Evolutionary conservation across 306 rosid genomes (phyloP).

Genomic region (Ochetophila trinervis): DNA sequence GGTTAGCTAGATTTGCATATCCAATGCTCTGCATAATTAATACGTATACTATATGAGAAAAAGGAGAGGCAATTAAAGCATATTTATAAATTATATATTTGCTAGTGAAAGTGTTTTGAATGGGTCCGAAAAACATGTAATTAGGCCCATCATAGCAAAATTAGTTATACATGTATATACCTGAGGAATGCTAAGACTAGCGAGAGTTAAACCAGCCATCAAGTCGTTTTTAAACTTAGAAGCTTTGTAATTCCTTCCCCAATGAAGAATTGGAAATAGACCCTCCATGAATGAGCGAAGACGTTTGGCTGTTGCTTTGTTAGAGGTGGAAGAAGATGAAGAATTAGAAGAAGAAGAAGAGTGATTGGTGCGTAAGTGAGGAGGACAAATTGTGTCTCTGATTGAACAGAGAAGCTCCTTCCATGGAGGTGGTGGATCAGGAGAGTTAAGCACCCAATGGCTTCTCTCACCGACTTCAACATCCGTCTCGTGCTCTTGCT

Average conservation of each 20-base stretch:
- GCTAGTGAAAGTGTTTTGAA: too few species aligned
- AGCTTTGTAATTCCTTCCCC: constrained; percentile 57
- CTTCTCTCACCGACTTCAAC: constrained; percentile 16
- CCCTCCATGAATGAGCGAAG: constrained; percentile 28
- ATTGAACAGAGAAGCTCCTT: constrained; percentile 34
- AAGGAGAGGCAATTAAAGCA: too few species aligned
- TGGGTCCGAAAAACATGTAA: too few species aligned
- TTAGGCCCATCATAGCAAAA: too few species aligned
- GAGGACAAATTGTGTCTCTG: constrained; percentile 38
- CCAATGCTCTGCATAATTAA: constrained; percentile 69
- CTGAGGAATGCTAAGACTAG: constrained; percentile 92
- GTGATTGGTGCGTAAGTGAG: constrained; percentile 16
- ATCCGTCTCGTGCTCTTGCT: neutral
- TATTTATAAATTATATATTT: too few species aligned
- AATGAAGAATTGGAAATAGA: constrained; percentile 68
- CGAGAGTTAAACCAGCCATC: constrained; percentile 84
- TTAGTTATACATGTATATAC: constrained; percentile 13
- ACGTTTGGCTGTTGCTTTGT: constrained; percentile 15
- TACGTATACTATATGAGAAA: too few species aligned
- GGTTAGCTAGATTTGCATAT: constrained; percentile 78
- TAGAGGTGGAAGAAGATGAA: too few species aligned
- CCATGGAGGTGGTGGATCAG: constrained; percentile 58
- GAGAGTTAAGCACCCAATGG: constrained; percentile 55
- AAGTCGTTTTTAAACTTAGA: constrained; percentile 61
- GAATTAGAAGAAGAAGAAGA: constrained; percentile 31